These are phyloP conservation scores for Hydnomerulius pinastri DNA, from an alignment of 768 basidiomycete genomes.

Conservation along the genomic window DNA sequence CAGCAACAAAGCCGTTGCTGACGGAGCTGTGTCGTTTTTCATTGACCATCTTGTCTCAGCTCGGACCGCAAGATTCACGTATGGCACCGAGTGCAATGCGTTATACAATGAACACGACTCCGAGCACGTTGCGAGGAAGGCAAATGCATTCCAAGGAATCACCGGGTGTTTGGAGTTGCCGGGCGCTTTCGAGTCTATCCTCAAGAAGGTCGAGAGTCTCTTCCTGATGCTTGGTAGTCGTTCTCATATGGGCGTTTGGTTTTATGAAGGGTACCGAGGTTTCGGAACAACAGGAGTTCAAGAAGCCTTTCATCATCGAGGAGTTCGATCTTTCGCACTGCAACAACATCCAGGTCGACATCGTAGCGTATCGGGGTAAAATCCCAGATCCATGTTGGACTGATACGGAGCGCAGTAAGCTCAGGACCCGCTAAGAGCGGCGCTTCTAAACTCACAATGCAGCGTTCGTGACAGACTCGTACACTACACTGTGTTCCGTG, in stretches of 20 bases:
- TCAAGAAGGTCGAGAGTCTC: constrained; percentile 34
- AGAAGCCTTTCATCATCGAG: constrained; percentile 32
- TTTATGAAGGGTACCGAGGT: constrained; percentile 38
- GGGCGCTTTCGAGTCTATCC: constrained; percentile 39
- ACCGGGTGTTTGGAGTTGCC: constrained; percentile 37
- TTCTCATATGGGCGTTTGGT: not conserved
- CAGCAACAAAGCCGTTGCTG: constrained; percentile 48
- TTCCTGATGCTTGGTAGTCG: not conserved
- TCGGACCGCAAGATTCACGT: constrained; percentile 45
- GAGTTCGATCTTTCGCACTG: constrained; percentile 10
- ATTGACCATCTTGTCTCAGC: constrained; percentile 45
- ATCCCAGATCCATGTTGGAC: constrained; percentile 23
- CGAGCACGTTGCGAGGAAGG: constrained; percentile 38
- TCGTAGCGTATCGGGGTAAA: constrained; percentile 27
- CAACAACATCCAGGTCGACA: constrained; percentile 13
- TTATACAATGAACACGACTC: constrained; percentile 31
- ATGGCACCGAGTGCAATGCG: constrained; percentile 38
- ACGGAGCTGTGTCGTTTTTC: constrained; percentile 40
- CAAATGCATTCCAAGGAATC: constrained; percentile 26
- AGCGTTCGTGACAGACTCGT: constrained; percentile 17
- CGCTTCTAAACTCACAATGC: not conserved
- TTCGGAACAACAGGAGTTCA: constrained; percentile 41
- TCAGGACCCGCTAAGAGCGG: too few species aligned
- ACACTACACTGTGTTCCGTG: constrained; percentile 26
- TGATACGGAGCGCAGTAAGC: constrained; percentile 26